Percentiles rank a stretch among this genome's conserved stretches.
Conservation (phyloP, 169 alveolate genomes). For the Plasmodium vivax region DNA sequence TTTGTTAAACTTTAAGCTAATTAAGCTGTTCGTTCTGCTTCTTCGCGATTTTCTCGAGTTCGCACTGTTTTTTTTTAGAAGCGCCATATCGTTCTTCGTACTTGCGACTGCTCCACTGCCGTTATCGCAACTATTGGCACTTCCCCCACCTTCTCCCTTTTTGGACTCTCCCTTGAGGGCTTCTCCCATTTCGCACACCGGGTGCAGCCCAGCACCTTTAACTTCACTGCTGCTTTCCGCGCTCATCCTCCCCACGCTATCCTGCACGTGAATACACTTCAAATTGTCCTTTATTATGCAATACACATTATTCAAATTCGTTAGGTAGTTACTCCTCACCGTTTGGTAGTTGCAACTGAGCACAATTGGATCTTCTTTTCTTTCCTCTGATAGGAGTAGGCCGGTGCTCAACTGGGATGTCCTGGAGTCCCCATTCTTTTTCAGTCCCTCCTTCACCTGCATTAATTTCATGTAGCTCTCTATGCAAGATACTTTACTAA, state of each 20-base stretch:
- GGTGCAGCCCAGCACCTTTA: neutral
- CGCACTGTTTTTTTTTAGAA: neutral
- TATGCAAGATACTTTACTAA: conserved; percentile 28
- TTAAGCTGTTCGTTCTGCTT: neutral
- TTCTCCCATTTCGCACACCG: neutral
- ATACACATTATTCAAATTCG: conserved; percentile 38
- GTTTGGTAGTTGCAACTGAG: conserved; percentile 38
- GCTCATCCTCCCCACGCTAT: neutral
- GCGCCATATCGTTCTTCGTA: neutral
- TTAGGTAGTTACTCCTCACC: conserved; percentile 8
- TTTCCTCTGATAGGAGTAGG: neutral
- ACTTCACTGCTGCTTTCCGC: neutral
- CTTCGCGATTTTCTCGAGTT: neutral
- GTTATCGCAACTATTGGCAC: neutral
- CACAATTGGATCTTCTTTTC: conserved; percentile 1
- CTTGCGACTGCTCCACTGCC: neutral
- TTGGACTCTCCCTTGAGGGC: neutral
- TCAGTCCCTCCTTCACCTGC: neutral
- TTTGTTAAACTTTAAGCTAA: neutral
- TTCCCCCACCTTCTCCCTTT: neutral
- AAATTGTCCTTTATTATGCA: conserved; percentile 39
- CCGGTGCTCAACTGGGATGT: neutral
- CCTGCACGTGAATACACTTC: neutral
- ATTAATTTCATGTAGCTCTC: conserved; percentile 28
- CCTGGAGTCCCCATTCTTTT: neutral